Conservation (phyloP, 78 protist species). For the Monosiga brevicollis region DNA sequence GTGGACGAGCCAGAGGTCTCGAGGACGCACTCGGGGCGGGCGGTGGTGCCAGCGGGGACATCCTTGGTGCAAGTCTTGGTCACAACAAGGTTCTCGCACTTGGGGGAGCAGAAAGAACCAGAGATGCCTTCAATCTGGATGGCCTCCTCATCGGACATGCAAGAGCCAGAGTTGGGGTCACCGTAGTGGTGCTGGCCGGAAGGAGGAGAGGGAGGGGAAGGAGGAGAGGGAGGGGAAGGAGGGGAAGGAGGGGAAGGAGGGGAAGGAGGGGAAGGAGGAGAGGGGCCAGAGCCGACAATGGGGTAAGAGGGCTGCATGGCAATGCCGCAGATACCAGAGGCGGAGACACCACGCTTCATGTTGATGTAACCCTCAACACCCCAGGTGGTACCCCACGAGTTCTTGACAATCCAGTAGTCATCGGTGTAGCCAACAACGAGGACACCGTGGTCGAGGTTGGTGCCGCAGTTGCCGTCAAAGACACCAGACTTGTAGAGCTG, state of each 20-base stretch:
- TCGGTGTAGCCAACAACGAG: slow-evolving; percentile 50
- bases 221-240: background rate
- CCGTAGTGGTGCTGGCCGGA: background rate
- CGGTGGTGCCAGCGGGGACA: background rate
- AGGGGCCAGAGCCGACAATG: background rate
- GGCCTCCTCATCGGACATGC: background rate
- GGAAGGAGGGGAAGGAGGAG: background rate
- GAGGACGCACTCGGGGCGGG: background rate
- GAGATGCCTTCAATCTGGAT: background rate
- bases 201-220: background rate
- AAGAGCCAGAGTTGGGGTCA: background rate
- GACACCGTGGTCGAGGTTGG: slow-evolving; percentile 59
- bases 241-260: background rate
- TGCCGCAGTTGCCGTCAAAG: slow-evolving; percentile 24
- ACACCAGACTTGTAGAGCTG: slow-evolving; percentile 54
- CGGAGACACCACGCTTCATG: slow-evolving; percentile 50
- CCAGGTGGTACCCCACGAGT: slow-evolving; percentile 70
- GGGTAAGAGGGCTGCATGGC: background rate
- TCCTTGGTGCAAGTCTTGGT: background rate
- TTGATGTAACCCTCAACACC: slow-evolving; percentile 58
- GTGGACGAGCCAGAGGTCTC: background rate
- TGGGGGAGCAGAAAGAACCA: background rate
- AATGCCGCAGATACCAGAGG: slow-evolving; percentile 57
- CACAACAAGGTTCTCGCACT: background rate
- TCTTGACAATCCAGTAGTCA: slow-evolving; percentile 58